Conservation (phyloP, 2,329 filamentous ascomycete genomes). For the Pyrenophora seminiperda region DNA sequence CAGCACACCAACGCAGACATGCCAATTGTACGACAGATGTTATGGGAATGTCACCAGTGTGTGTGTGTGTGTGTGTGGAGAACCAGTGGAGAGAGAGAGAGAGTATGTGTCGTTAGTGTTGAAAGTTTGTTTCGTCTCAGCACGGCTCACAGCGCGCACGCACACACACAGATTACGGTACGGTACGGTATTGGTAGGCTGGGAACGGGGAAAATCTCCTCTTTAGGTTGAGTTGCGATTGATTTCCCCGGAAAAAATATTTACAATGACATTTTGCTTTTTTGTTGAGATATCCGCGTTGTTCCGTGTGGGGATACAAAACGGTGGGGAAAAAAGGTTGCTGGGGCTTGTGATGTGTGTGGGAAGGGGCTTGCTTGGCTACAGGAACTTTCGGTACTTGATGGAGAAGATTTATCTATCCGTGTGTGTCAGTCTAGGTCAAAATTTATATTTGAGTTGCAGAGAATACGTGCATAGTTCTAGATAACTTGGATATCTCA, state of each 20-base stretch:
- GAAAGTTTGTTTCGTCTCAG: conserved; percentile 1
- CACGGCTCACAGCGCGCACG: no score
- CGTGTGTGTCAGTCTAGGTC: no score
- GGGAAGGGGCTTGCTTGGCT: neutral
- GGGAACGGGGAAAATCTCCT: conserved; percentile 32
- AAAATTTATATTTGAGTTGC: no score
- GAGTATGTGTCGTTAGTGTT: no score
- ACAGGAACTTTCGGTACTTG: no score
- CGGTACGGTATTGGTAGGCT: neutral
- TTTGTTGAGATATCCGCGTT: neutral
- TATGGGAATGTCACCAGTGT: conserved; percentile 17
- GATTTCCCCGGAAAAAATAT: conserved; percentile 3
- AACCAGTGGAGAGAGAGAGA: conserved; percentile 16
- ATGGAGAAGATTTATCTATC: no score
- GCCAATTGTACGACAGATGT: no score
- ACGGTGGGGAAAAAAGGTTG: neutral
- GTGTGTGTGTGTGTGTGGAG: conserved; percentile 26
- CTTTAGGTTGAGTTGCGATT: conserved; percentile 5
- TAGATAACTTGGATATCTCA: no score
- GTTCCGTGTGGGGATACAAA: neutral
- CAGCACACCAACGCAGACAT: no score
- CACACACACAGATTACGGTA: no score
- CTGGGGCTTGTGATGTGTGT: neutral
- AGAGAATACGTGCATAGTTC: no score
- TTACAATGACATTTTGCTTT: neutral